A percentile compares a stretch with the other conserved stretches of the same genome.
Conservation (phyloP, 2,329 filamentous ascomycete genomes). For the Periconia sp. region DNA sequence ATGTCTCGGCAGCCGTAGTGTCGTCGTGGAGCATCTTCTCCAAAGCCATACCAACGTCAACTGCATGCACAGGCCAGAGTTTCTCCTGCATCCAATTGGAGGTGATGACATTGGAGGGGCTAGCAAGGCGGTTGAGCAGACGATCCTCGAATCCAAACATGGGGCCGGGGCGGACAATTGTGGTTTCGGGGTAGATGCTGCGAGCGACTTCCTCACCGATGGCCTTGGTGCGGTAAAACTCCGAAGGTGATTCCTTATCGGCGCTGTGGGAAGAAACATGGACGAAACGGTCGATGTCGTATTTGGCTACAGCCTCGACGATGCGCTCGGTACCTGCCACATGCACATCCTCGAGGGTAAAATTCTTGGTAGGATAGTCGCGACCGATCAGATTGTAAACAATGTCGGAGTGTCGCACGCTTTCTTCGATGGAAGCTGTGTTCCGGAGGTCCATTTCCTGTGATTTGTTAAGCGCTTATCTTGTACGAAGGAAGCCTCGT, state of each 20-base stretch:
- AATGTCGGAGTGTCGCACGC: constrained; percentile 93
- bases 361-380: constrained; percentile 98
- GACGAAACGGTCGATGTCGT: constrained; percentile 95
- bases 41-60: constrained; percentile 86
- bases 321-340: constrained; percentile 92
- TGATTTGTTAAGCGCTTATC: constrained; percentile 12
- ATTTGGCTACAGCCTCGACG: constrained; percentile 91
- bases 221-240: constrained; percentile 93
- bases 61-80: constrained; percentile 87
- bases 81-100: constrained; percentile 92
- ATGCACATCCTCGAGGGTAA: constrained; percentile 87
- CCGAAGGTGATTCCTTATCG: constrained; percentile 73
- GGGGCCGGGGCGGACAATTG: constrained; percentile 90
- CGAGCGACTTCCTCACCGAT: constrained; percentile 80
- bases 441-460: constrained; percentile 95
- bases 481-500: not conserved
- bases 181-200: constrained; percentile 92
- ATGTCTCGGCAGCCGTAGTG: constrained; percentile 85
- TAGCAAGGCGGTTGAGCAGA: constrained; percentile 82
- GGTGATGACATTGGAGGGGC: constrained; percentile 78
- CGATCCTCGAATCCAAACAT: constrained; percentile 95
- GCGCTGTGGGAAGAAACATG: constrained; percentile 97
- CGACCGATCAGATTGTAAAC: constrained; percentile 96
- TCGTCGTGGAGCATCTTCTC: constrained; percentile 92
- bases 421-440: constrained; percentile 93